Evolutionary conservation across 805 yeast genomes (phyloP).

Genomic region (Kregervanrija delftensis): DNA sequence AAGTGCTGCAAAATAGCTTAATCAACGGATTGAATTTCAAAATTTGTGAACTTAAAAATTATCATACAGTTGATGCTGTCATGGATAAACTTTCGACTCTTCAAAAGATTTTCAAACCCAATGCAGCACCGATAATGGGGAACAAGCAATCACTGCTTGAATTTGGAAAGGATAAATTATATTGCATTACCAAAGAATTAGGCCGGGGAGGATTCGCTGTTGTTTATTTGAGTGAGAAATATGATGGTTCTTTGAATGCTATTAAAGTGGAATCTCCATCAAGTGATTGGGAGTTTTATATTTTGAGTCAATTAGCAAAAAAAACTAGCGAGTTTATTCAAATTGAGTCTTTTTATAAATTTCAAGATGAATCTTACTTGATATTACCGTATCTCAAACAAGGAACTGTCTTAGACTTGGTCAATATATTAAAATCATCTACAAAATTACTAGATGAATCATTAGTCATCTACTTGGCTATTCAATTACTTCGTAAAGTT

Average conservation of each 20-base stretch:
- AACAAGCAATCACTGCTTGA: slow-evolving; percentile 36
- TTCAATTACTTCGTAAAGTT: slow-evolving; percentile 55
- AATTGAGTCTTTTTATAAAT: slow-evolving; percentile 47
- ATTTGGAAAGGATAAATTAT: slow-evolving; percentile 33
- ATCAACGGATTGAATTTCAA: too few relatives aligned
- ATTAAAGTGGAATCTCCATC: slow-evolving; percentile 68
- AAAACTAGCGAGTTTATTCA: slow-evolving; percentile 32
- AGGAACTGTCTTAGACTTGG: slow-evolving; percentile 68
- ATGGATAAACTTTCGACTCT: slow-evolving; percentile 13
- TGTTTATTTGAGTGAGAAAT: slow-evolving; percentile 63
- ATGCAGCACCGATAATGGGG: slow-evolving; percentile 22
- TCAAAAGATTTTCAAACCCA: slow-evolving; percentile 14
- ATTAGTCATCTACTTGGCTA: slow-evolving; percentile 53
- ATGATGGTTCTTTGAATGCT: slow-evolving; percentile 52
- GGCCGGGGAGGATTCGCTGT: slow-evolving; percentile 82
- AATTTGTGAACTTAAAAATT: slow-evolving; percentile 17
- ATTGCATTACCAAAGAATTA: slow-evolving; percentile 45
- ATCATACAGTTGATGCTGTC: slow-evolving; percentile 4
- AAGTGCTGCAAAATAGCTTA: neutral
- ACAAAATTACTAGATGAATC: slow-evolving; percentile 47
- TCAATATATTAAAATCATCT: slow-evolving; percentile 33
- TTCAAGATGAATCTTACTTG: slow-evolving; percentile 61
- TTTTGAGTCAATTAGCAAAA: slow-evolving; percentile 49
- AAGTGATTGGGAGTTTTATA: slow-evolving; percentile 76
- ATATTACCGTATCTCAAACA: slow-evolving; percentile 57